These are phyloP conservation scores for Pachysandra terminalis DNA, from an alignment of 164 flowering plant genomes.

Conservation along the genomic window DNA sequence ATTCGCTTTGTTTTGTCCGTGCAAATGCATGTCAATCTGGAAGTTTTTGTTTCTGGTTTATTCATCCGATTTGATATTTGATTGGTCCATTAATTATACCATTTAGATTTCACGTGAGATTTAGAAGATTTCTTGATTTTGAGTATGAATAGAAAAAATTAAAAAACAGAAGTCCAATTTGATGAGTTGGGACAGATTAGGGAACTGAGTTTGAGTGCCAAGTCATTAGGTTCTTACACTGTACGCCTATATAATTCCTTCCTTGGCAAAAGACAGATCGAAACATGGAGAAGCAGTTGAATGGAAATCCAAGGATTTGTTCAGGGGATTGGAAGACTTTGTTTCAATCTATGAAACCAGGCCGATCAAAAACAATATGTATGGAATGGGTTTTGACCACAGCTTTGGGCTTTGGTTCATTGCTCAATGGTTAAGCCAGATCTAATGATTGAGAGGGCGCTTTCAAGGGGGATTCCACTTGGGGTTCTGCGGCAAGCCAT, in stretches of 20 bases:
- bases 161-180: too few species aligned
- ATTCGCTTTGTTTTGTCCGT: too few species aligned
- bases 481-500: constrained; percentile 96
- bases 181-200: not conserved
- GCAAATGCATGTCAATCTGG: too few species aligned
- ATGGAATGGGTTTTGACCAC: constrained; percentile 99
- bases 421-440: constrained; percentile 88
- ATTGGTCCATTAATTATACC: too few species aligned
- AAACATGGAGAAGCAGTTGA: constrained; percentile 82
- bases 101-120: not conserved
- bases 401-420: constrained; percentile 99
- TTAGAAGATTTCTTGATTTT: not conserved
- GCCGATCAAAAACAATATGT: constrained; percentile 90
- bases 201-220: not conserved
- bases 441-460: constrained; percentile 98
- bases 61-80: too few species aligned
- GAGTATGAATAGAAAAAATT: too few species aligned
- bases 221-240: constrained; percentile 11
- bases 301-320: constrained; percentile 89
- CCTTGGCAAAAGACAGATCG: constrained; percentile 97
- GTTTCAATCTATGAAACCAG: constrained; percentile 88
- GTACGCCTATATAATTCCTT: constrained; percentile 34
- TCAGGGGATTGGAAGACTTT: constrained; percentile 93
- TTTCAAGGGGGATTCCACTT: constrained; percentile 97
- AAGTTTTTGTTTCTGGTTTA: too few species aligned